Evolutionary conservation across 768 basidiomycete genomes (phyloP).

Genomic region (Tricholoma saponaceum): DNA sequence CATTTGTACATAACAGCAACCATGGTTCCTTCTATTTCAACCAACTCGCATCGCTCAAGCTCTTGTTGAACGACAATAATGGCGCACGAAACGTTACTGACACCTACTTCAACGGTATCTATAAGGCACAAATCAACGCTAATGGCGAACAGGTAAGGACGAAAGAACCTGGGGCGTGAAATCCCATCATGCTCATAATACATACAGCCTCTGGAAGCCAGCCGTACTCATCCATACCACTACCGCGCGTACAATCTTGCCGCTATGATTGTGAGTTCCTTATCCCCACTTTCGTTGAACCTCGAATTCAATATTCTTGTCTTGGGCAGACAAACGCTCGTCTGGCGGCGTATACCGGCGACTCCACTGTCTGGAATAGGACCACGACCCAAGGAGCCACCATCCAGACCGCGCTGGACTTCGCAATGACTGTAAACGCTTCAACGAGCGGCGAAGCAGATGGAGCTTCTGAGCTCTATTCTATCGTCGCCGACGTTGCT

Average conservation of each 20-base stretch:
- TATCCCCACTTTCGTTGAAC: neutral
- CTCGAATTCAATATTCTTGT: neutral
- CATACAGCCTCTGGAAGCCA: conserved; percentile 53
- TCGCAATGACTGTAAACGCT: conserved; percentile 44
- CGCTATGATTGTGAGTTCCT: conserved; percentile 56
- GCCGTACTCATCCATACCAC: conserved; percentile 60
- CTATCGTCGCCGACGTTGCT: conserved; percentile 53
- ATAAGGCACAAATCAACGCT: conserved; percentile 47
- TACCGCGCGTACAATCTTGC: conserved; percentile 66
- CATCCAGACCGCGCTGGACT: conserved; percentile 58
- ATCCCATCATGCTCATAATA: neutral
- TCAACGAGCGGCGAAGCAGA: conserved; percentile 24
- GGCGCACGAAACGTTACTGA: conserved; percentile 45
- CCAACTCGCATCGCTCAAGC: conserved; percentile 53
- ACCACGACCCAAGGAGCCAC: conserved; percentile 47
- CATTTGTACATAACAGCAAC: conserved; percentile 37
- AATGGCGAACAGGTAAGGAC: conserved; percentile 52
- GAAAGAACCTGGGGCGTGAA: neutral
- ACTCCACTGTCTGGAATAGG: conserved; percentile 45
- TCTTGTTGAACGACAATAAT: conserved; percentile 45
- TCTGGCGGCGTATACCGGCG: conserved; percentile 42
- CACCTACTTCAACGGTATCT: conserved; percentile 48
- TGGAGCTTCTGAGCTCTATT: conserved; percentile 49
- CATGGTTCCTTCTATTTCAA: conserved; percentile 64
- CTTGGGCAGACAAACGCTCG: conserved; percentile 49